Conservation (phyloP, 192 early-diverging fungal genomes). For the Radiomyces spectabilis region DNA sequence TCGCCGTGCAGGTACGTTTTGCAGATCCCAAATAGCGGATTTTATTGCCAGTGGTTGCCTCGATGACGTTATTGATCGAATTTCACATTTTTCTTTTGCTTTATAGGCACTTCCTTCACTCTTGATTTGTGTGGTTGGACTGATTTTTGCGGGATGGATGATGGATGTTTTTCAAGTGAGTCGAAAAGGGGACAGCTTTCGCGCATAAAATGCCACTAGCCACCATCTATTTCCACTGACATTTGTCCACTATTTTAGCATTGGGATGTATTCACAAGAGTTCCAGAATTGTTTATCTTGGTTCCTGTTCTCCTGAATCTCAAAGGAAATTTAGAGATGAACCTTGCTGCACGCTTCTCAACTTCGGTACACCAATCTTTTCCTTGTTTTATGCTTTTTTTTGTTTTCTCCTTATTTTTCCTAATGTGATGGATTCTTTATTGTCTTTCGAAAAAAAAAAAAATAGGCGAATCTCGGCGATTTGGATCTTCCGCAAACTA, state of each 20-base stretch:
- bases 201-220: neutral
- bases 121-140: constrained; percentile 61
- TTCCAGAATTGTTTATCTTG: constrained; percentile 77
- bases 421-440: neutral
- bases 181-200: neutral
- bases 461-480: constrained; percentile 60
- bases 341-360: constrained; percentile 78
- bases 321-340: constrained; percentile 91
- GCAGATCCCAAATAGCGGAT: too few species aligned
- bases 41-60: too few species aligned
- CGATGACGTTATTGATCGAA: too few species aligned
- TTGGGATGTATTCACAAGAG: constrained; percentile 57
- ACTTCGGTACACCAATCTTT: constrained; percentile 44
- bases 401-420: neutral
- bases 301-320: constrained; percentile 80
- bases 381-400: neutral
- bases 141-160: constrained; percentile 64
- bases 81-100: neutral
- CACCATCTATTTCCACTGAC: neutral
- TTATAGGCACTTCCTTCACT: constrained; percentile 54
- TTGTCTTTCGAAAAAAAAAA: neutral
- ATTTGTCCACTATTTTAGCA: constrained; percentile 28
- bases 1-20: too few species aligned
- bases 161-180: constrained; percentile 57
- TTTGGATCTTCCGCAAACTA: constrained; percentile 41